These are phyloP conservation scores for Talaromyces marneffei DNA, from an alignment of 2,329 filamentous ascomycete genomes.

Conservation along the genomic window DNA sequence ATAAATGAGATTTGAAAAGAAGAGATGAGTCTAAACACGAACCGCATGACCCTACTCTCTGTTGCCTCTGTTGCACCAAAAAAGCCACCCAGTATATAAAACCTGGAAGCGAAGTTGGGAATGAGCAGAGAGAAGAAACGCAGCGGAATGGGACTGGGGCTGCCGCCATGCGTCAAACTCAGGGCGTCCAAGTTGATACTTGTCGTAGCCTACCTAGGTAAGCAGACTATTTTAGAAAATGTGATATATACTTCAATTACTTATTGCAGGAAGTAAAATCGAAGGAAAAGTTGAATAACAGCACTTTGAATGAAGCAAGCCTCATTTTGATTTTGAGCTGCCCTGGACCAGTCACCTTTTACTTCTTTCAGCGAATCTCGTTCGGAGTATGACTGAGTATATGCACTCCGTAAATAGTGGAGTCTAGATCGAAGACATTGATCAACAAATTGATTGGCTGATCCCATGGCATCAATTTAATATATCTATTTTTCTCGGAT, in stretches of 20 bases:
- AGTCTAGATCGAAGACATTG: not conserved
- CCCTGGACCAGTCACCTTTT: not conserved
- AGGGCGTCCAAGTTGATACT: not conserved
- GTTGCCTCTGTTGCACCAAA: not conserved
- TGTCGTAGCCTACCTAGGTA: not conserved
- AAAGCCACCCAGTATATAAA: not conserved
- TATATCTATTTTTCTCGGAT: not conserved
- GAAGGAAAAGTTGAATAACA: not conserved
- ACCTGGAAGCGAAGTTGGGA: not conserved
- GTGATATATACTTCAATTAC: not conserved
- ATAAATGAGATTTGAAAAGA: not conserved
- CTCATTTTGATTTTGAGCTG: not conserved
- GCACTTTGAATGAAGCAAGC: not conserved
- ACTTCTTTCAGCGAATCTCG: not conserved
- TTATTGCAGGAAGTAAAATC: not conserved
- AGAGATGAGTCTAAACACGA: not conserved
- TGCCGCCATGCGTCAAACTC: not conserved
- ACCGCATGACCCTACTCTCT: not conserved
- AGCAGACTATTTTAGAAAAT: not conserved
- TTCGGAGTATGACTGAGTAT: not conserved
- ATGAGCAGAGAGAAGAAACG: not conserved
- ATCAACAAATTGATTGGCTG: not conserved
- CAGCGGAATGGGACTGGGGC: not conserved
- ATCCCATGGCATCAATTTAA: not conserved
- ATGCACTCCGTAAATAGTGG: not conserved